These are phyloP conservation scores for Limtongia smithiae DNA, from an alignment of 805 yeast species.

Conservation along the genomic window DNA sequence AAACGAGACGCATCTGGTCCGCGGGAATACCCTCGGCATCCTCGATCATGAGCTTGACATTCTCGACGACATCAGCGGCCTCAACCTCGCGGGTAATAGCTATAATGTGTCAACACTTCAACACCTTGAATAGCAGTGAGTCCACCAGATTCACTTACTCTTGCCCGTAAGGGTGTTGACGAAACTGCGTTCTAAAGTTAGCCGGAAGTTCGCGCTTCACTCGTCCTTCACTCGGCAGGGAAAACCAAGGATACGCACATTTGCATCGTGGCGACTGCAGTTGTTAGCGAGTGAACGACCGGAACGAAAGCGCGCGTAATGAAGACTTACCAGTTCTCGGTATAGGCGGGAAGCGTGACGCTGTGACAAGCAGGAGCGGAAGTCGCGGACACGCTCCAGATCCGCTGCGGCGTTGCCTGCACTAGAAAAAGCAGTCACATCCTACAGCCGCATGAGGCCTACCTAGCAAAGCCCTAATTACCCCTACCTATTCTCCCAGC, in stretches of 20 bases:
- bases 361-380: no score
- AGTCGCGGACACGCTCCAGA: no score
- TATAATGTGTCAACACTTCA: not conserved
- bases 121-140: not conserved
- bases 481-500: no score
- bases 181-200: conserved; percentile 30
- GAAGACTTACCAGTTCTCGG: not conserved
- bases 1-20: conserved; percentile 98
- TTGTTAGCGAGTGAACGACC: not conserved
- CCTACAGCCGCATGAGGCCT: no score
- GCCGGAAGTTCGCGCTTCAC: conserved; percentile 1
- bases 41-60: conserved; percentile 97
- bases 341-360: not conserved
- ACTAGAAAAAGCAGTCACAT: no score
- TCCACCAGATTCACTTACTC: conserved; percentile 28
- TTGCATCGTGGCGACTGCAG: conserved; percentile 22
- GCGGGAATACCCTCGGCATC: conserved; percentile 99
- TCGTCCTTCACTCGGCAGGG: not conserved
- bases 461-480: no score
- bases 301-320: not conserved
- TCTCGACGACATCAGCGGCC: conserved; percentile 98
- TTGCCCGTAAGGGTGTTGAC: conserved; percentile 40
- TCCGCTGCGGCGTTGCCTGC: no score
- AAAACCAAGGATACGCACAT: conserved; percentile 18
- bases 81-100: conserved; percentile 94